Evolutionary conservation across 2,329 filamentous ascomycete genomes (phyloP).

Genomic region (Plectosphaerella plurivora): DNA sequence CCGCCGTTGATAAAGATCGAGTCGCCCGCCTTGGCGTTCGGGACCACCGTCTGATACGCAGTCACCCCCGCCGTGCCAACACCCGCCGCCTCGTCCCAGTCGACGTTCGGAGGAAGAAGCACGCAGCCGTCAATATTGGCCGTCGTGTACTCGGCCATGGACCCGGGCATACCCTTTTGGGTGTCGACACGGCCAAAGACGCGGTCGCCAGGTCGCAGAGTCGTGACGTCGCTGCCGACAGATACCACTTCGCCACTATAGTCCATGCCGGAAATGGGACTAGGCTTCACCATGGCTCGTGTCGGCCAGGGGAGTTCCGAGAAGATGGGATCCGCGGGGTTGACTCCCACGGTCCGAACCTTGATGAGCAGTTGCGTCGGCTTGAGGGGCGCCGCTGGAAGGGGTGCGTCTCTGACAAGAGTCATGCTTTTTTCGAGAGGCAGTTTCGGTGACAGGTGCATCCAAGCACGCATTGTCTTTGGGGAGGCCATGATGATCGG

Average conservation of each 20-base stretch:
- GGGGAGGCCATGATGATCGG: too few species aligned
- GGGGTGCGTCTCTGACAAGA: constrained; percentile 15
- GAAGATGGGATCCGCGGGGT: constrained; percentile 47
- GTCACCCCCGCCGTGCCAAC: constrained; percentile 40
- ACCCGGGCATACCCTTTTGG: constrained; percentile 28
- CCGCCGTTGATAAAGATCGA: constrained; percentile 63
- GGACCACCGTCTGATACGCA: constrained; percentile 43
- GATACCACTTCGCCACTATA: constrained; percentile 44
- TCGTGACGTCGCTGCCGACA: constrained; percentile 9
- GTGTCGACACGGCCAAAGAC: constrained; percentile 34
- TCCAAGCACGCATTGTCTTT: background rate
- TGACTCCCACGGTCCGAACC: constrained; percentile 36
- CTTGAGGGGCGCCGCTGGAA: constrained; percentile 16
- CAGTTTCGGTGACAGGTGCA: background rate
- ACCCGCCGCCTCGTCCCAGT: constrained; percentile 35
- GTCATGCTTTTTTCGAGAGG: constrained; percentile 18
- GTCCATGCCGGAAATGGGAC: constrained; percentile 46
- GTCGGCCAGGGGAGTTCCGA: constrained; percentile 31
- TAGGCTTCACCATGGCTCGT: constrained; percentile 26
- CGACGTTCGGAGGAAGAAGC: constrained; percentile 31
- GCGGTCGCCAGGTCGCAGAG: constrained; percentile 31
- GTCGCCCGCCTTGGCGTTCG: constrained; percentile 43
- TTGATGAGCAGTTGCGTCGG: constrained; percentile 33
- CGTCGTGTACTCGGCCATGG: constrained; percentile 37
- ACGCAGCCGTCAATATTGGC: constrained; percentile 26